Base-by-base conservation (phyloP, 2,329 filamentous ascomycete species). In the Xylariaceae sp. region DNA sequence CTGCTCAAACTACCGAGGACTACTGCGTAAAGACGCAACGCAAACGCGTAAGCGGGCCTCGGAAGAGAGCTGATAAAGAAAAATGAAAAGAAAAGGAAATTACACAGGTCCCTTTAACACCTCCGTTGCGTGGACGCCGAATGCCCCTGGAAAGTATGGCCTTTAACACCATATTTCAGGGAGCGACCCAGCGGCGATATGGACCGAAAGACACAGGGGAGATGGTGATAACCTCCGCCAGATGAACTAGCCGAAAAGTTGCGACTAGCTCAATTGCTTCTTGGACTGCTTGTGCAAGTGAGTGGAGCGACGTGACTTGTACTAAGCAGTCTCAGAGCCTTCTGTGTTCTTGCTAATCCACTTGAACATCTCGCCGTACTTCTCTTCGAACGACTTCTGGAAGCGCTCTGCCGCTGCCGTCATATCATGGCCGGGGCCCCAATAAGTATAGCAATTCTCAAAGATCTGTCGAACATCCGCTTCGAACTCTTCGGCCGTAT, bases 361-460 rank as follows among this genome's bases (percentile, higher is more conserved):
- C 64, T 83, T 83, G 60, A 76, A 72, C 77, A 85, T 83, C 54
- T 77, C 73, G 0, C 70, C 70, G 61, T 76, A 85, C 68, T 85
- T 84, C 36, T 84, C 77, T 63, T 82, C 80, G 57, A 81, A 77
- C 8, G 70, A 75, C 61, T 78, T 80, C 65, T 85, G 77, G 47
- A 86, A 76, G 57, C 76, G 78, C 68, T 56, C 82, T 74, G 56
- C 81, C 81, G 1, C 78, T 74, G 66, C 63, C 70, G 76, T 84
- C 71, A 85, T 81, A 0, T 74, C 73, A 47, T 56, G 53, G 9
- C 32, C 9, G 15, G 46, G 50, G 13, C 57, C 54, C 52, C 82
- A 85, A 68, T 85, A 86, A n/a, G 75, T 77, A 66, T 80, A 84
- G 67, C 81, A 85, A 66, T 85, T 86, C 22, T 75, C 69, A 54